Evolutionary conservation across 306 rosid species (phyloP).

Genomic region (Chamaecrista fasciculata): DNA sequence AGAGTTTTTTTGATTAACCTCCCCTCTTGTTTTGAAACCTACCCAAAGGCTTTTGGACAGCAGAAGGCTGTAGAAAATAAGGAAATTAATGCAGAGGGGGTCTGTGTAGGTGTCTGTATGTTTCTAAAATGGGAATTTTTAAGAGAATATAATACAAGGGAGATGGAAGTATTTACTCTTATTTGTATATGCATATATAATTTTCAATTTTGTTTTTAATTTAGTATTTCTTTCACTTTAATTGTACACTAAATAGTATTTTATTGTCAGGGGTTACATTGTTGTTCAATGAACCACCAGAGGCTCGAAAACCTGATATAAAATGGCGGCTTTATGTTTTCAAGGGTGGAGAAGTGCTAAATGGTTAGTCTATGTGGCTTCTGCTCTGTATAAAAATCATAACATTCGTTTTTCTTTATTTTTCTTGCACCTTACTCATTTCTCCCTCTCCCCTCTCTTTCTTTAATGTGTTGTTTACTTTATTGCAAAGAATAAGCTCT

Average conservation of each 20-base stretch:
- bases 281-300: constrained; percentile 78
- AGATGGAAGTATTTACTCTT: background rate
- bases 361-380: constrained; percentile 53
- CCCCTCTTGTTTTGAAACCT: background rate
- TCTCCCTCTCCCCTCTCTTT: constrained; percentile 3
- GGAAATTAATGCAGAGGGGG: background rate
- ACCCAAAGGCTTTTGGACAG: background rate
- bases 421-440: background rate
- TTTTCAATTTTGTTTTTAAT: constrained; percentile 12
- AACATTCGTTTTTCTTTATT: background rate
- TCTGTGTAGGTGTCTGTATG: background rate
- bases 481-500: constrained; percentile 11
- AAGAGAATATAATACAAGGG: background rate
- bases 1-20: background rate
- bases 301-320: constrained; percentile 76
- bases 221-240: constrained; percentile 11
- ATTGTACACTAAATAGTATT: constrained; percentile 18
- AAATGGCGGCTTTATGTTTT: constrained; percentile 98
- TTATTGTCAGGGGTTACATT: constrained; percentile 70
- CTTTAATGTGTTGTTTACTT: background rate
- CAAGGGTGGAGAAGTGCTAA: constrained; percentile 89
- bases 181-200: background rate
- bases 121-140: background rate
- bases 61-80: background rate
- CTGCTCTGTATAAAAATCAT: constrained; percentile 3